These are phyloP conservation scores for Brassica balearica DNA, from an alignment of 441 rosid species.

Conservation along the genomic window DNA sequence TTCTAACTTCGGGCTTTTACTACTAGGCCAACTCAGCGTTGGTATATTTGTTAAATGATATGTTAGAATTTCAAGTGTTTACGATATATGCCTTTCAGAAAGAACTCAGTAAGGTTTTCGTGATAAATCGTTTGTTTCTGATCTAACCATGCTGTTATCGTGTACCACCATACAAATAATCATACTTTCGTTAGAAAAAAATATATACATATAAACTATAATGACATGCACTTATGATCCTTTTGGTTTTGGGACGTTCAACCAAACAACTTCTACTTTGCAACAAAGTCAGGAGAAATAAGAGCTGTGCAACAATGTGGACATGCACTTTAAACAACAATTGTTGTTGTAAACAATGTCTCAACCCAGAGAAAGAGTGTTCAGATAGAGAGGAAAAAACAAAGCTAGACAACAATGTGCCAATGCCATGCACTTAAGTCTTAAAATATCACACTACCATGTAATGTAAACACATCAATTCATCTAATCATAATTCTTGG, in stretches of 20 bases:
- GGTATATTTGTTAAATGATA: neutral
- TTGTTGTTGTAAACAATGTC: conserved; percentile 3
- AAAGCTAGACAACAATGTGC: neutral
- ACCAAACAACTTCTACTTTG: neutral
- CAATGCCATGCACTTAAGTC: too few relatives aligned
- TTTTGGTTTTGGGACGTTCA: neutral
- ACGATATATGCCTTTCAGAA: neutral
- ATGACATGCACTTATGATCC: neutral
- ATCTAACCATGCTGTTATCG: neutral
- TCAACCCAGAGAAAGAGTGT: neutral
- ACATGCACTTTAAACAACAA: neutral
- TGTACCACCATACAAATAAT: neutral
- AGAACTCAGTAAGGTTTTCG: neutral
- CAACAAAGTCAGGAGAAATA: neutral
- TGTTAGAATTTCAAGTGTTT: neutral
- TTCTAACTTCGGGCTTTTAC: too few relatives aligned
- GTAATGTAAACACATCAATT: conserved; percentile 37
- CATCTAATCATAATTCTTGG: neutral
- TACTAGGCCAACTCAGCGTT: too few relatives aligned
- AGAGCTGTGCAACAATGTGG: neutral
- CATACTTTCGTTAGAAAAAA: neutral
- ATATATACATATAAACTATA: neutral
- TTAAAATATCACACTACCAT: too few relatives aligned
- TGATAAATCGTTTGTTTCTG: neutral
- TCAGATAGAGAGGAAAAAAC: neutral